Base-by-base conservation (phyloP, 495 filamentous ascomycete species). In the Penicillium antarcticum region DNA sequence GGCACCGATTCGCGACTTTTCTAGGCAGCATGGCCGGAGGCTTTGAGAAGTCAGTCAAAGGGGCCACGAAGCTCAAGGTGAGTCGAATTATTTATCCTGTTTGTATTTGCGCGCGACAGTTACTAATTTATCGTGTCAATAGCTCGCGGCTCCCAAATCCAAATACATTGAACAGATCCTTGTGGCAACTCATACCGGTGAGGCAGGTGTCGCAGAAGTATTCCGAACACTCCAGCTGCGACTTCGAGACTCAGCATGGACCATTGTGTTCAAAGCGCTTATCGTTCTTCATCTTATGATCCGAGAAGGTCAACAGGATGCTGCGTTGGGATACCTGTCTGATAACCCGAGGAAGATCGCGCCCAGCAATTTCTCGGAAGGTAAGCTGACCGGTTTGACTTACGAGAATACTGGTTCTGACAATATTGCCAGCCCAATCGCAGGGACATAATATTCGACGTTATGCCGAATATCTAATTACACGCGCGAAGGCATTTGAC, bases 121-220 rank as follows among this genome's bases (percentile, higher is more conserved):
- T 17, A 39, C 23, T 63, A 23, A 53, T 34, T 14, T 42, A 16
- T 40, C 38, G 6, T 18, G 36, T 19, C 13, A 26, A 65, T 63
- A 96, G 88, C 87, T 91, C 71, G 94, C 95, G 45, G 87, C 94
- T 52, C 94, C 94, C 18, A 99, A 99, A 76, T 92, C 95, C 42
- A 99, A 99, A 76, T 98, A 99, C 75, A 92, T 99, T 73, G 95
- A 99, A 68, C 90, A 96, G 63, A 96, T 99, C 65, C 80, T 99
- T 16, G 80, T 95, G 58, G 95, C 94, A 53, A 99, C 94, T 29
- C 91, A 97, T 70, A 83, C 90, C 4, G 94, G 94, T 54, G 94
- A 99, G 66, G 88, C 90, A 13, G 94, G 95, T 50, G 91, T 99
- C 41, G 95, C 87, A 37, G 94, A 99, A 70, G 88, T 99, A 39